Conservation (phyloP, 2,329 filamentous ascomycete genomes). For the Helminthosporium solani region DNA sequence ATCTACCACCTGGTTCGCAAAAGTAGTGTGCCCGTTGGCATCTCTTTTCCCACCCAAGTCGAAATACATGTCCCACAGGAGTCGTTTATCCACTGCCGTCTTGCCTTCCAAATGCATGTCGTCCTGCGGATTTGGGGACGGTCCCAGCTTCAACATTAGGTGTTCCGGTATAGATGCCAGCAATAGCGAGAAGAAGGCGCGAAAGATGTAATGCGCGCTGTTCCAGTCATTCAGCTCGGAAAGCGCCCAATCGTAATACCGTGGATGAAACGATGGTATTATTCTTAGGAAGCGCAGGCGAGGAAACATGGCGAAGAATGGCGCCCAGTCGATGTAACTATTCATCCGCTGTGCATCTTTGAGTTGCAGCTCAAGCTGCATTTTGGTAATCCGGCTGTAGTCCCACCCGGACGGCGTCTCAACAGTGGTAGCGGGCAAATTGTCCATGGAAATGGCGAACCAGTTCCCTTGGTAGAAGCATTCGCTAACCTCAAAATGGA, state of each 20-base stretch:
- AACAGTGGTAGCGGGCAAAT: constrained; percentile 19
- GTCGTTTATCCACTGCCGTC: constrained; percentile 6
- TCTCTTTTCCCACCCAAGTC: constrained; percentile 17
- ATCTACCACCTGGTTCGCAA: constrained; percentile 6
- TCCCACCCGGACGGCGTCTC: constrained; percentile 31
- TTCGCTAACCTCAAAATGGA: constrained; percentile 28
- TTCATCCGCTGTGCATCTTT: constrained; percentile 37
- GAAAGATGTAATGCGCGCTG: constrained; percentile 26
- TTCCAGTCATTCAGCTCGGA: constrained; percentile 25
- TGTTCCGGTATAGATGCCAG: constrained; percentile 21
- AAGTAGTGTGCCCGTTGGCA: neutral
- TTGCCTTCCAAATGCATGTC: constrained; percentile 21
- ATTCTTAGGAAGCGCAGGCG: constrained; percentile 24
- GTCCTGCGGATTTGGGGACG: constrained; percentile 6
- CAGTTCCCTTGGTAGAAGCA: constrained; percentile 30
- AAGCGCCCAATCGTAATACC: constrained; percentile 33
- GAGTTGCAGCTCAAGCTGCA: constrained; percentile 31
- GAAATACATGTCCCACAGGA: constrained; percentile 25
- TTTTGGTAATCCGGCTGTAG: constrained; percentile 20
- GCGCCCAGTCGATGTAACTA: constrained; percentile 31
- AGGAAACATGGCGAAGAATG: constrained; percentile 25
- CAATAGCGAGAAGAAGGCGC: constrained; percentile 32
- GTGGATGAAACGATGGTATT: constrained; percentile 27
- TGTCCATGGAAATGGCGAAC: constrained; percentile 32
- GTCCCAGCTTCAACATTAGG: constrained; percentile 21